Percentiles rank a stretch among this genome's conserved stretches.
Evolutionary conservation across 495 filamentous ascomycete species (phyloP).

Genomic region (Chaetomium tenue): DNA sequence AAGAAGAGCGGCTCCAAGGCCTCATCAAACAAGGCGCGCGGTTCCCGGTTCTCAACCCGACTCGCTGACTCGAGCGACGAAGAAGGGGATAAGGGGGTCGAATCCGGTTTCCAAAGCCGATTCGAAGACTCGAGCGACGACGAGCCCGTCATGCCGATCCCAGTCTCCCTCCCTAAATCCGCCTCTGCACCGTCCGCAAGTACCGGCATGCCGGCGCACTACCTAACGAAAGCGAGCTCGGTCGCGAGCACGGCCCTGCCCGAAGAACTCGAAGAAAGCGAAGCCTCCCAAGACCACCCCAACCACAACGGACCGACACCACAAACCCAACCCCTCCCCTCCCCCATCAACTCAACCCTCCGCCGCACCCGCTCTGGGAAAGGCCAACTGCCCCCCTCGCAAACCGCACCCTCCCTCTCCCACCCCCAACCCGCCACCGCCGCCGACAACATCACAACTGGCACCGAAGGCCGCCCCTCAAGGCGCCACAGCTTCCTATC

Average conservation of each 20-base stretch:
- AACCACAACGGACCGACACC: constrained; percentile 17
- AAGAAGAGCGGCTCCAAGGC: constrained; percentile 24
- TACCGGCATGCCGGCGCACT: not conserved
- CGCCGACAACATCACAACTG: not conserved
- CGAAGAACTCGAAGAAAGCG: constrained; percentile 42
- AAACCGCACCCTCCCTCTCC: constrained; percentile 23
- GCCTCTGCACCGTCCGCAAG: not conserved
- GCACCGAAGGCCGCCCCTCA: not conserved
- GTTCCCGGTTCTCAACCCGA: constrained; percentile 34
- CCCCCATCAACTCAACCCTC: constrained; percentile 20
- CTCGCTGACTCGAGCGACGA: constrained; percentile 72
- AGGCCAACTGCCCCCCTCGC: constrained; percentile 30
- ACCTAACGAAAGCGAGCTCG: constrained; percentile 24
- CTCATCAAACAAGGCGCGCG: constrained; percentile 11
- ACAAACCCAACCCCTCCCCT: not conserved
- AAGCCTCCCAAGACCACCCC: constrained; percentile 31
- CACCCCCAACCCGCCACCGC: not conserved
- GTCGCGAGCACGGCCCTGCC: constrained; percentile 33
- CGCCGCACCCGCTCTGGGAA: constrained; percentile 39
- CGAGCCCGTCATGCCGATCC: constrained; percentile 44
- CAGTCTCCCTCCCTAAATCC: constrained; percentile 18
- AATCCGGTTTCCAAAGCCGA: constrained; percentile 59
- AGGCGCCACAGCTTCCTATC: constrained; percentile 44
- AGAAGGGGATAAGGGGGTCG: constrained; percentile 51
- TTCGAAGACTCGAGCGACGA: constrained; percentile 84